Base-by-base conservation (phyloP, 1,284 basidiomycete genomes). In the Pascua guehoae region DNA sequence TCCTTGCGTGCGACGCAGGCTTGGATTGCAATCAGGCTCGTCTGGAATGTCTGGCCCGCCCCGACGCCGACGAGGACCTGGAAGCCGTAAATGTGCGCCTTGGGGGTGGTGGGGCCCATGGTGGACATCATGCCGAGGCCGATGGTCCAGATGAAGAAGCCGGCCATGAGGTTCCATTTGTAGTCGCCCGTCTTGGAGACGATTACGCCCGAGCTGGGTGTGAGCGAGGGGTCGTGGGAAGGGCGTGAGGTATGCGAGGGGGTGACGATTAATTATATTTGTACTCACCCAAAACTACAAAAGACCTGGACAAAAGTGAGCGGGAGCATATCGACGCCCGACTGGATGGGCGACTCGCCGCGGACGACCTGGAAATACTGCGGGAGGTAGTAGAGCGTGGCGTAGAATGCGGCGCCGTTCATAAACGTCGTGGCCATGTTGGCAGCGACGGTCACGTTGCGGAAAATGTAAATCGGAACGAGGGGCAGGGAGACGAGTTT, bases 281-380 rank as follows among this genome's bases (percentile, higher is more conserved):
- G 5, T 7, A 51, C 57, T 55, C 18, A 58, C 53, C 14, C 41
- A 42, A 68, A 71, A 8, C 63, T 66, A 41, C 81, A 79, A 2
- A 81, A 67, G 42, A 85, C 84, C 66, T 87, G 85, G 9, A 82
- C 81, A 24, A 86, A 77, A 8, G 86, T 79, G 16, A 87, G 77
- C 0, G 86, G 85, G 9, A 88, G 80, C 15, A 88, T 79, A 61
- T 86, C 83, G 9, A 85, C 74, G 1, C 85, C 86, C 12, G 78
- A 78, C 16, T 80, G 81, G 40, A 87, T 82, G 0, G 86, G 82
- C 8, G 80, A 79, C 63, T 82, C 85, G 5, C 83, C 84, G 12
- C 86, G 78, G 2, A 82, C 85, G 2, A 87, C 83, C 74, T 89
- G 87, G 70, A 87, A 86, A 71, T 83, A 88, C 63, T 88, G 86